Percentiles rank a stretch among this genome's conserved stretches.
These are phyloP conservation scores for Penicillium decumbens DNA, from an alignment of 2,329 filamentous ascomycete species.

Conservation along the genomic window DNA sequence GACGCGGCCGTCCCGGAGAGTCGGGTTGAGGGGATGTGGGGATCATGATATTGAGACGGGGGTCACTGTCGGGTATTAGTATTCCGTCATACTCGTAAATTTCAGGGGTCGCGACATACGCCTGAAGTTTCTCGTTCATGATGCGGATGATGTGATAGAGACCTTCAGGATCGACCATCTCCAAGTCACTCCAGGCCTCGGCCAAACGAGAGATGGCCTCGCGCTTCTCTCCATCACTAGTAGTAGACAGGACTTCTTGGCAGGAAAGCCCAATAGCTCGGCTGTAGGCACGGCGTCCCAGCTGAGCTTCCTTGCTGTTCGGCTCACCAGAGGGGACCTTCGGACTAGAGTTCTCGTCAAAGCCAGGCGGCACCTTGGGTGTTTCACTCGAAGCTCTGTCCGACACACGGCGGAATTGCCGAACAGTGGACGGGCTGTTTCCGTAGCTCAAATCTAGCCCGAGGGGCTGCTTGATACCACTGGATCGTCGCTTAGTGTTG, in stretches of 20 bases:
- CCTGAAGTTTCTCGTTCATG: slow-evolving; percentile 67
- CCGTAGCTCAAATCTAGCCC: slow-evolving; percentile 90
- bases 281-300: slow-evolving; percentile 75
- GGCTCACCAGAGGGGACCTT: slow-evolving; percentile 32
- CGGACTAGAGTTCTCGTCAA: slow-evolving; percentile 41
- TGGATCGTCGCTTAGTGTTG: slow-evolving; percentile 42
- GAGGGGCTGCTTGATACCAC: slow-evolving; percentile 67
- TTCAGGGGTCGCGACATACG: slow-evolving; percentile 23
- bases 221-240: slow-evolving; percentile 62
- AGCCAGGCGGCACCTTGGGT: slow-evolving; percentile 25
- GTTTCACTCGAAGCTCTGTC: slow-evolving; percentile 50
- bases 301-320: slow-evolving; percentile 69
- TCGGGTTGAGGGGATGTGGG: slow-evolving; percentile 35
- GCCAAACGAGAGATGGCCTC: slow-evolving; percentile 78
- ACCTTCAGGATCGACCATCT: slow-evolving; percentile 84
- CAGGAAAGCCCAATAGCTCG: slow-evolving; percentile 78
- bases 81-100: not conserved
- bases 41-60: slow-evolving; percentile 39
- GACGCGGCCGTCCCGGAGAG: slow-evolving; percentile 54
- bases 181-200: slow-evolving; percentile 78
- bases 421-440: slow-evolving; percentile 85
- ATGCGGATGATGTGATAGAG: slow-evolving; percentile 77
- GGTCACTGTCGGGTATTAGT: slow-evolving; percentile 26
- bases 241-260: slow-evolving; percentile 82
- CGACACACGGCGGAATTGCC: slow-evolving; percentile 84